Evolutionary conservation across 805 yeast species (phyloP).

Genomic region (Nakazawaea wickerhamii): DNA sequence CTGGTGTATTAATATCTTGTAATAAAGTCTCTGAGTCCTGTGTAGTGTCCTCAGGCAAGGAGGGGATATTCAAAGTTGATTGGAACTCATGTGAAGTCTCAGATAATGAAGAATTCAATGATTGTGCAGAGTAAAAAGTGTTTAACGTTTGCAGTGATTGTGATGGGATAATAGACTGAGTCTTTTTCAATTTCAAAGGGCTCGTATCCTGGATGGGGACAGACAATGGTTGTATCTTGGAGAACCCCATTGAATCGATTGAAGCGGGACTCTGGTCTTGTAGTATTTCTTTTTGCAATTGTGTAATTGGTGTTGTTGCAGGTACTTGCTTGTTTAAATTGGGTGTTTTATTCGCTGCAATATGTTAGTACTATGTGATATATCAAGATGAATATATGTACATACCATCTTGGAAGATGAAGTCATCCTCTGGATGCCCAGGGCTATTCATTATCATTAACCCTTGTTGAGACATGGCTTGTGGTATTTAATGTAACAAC

Average conservation of each 20-base stretch:
- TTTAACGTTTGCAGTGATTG: constrained; percentile 9
- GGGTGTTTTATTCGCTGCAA: constrained; percentile 5
- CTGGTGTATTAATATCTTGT: not conserved
- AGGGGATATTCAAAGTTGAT: not conserved
- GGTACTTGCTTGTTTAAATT: constrained; percentile 5
- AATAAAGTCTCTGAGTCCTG: not conserved
- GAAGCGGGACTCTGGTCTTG: constrained; percentile 16
- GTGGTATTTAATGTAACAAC: no score
- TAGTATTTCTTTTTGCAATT: constrained; percentile 8
- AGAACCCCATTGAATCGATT: constrained; percentile 15
- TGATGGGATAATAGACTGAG: not conserved
- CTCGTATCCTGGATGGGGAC: constrained; percentile 6
- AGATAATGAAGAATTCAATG: constrained; percentile 7
- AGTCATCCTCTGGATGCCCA: no score
- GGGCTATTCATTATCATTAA: no score
- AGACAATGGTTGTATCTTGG: constrained; percentile 12
- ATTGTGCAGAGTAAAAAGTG: constrained; percentile 10
- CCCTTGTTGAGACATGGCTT: no score
- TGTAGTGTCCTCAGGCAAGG: not conserved
- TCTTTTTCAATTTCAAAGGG: constrained; percentile 4
- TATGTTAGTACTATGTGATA: not conserved
- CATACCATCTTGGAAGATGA: not conserved
- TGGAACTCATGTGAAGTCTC: not conserved
- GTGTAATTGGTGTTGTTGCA: constrained; percentile 7
- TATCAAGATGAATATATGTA: not conserved